Evolutionary conservation across 331 rosid genomes (phyloP), one percentile per base, ranked within the genome.

Genomic region (Pyrus hybrid): DNA sequence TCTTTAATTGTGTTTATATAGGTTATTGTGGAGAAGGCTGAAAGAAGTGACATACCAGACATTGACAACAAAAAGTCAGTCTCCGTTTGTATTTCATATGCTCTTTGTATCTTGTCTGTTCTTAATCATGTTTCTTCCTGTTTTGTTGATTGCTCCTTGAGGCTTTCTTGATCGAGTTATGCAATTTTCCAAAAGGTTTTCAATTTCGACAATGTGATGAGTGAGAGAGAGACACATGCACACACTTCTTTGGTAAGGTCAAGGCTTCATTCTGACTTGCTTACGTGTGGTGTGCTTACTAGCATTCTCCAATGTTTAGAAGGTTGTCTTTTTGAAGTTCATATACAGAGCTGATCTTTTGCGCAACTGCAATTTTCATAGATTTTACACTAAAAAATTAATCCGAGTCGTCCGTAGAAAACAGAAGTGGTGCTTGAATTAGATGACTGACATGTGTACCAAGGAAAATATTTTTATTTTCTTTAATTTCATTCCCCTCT

Each of bases 21-120:
- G 88, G 88, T 85, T 53, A 85, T 85, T 63, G 88, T 85, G 72
- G 88, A 85, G 82, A 85, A 81, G 80, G 88, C 88, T 26, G 88
- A 85, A 77, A 76, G 76, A 70, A 85, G 84, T 69, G 85, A 81
- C 77, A 77, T 85, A 51, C 85, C 88, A 37, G 88, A 85, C 73
- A 85, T 85, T 69, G 88, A 85, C 74, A 85, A 85, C 80, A 85
- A 85, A 75, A 85, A 85, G 88, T 85, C 6, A 72, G 88, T 81
- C n/a, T 26, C 16, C n/a, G 30, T 53, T 72, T 67, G 7, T 30
- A 18, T 70, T 79, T 22, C 37, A 37, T 25, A n/a, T 65, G 7
- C 28, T 18, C 72, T 45, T 68, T 45, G 13, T 25, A 13, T 23
- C 28, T 54, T 54, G 65, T 37, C 8, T 2, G 43, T 29, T 69